Evolutionary conservation across 2,329 filamentous ascomycete species (phyloP).

Genomic region (Lachnellula willkommii): DNA sequence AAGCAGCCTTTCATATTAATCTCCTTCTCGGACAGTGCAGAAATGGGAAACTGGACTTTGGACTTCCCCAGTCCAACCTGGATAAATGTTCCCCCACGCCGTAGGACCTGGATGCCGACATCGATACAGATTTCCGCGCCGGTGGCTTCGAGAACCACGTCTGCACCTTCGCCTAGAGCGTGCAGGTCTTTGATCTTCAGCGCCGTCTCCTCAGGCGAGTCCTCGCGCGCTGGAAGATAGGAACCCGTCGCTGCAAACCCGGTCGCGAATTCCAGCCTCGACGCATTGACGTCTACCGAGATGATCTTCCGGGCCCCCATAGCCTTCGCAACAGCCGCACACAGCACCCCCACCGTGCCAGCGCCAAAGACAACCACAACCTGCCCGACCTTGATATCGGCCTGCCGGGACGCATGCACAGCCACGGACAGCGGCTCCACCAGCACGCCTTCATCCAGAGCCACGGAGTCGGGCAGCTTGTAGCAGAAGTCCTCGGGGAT

Average conservation of each 20-base stretch:
- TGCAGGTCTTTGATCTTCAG: conserved; percentile 36
- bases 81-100: conserved; percentile 45
- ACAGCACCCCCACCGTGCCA: conserved; percentile 45
- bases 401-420: conserved; percentile 41
- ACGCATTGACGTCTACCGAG: conserved; percentile 41
- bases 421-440: conserved; percentile 50
- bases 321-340: conserved; percentile 42
- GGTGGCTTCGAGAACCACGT: conserved; percentile 46
- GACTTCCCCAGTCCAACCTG: conserved; percentile 39
- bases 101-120: conserved; percentile 39
- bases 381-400: conserved; percentile 36
- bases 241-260: conserved; percentile 27
- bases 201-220: conserved; percentile 36
- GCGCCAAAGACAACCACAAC: conserved; percentile 45
- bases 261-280: conserved; percentile 38
- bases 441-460: conserved; percentile 46
- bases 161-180: conserved; percentile 40
- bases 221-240: conserved; percentile 22
- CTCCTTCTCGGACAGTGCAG: conserved; percentile 42
- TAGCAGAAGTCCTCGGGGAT: conserved; percentile 44
- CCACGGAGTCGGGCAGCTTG: conserved; percentile 39
- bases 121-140: conserved; percentile 44
- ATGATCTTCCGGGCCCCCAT: conserved; percentile 42
- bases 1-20: conserved; percentile 47
- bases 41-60: conserved; percentile 45